Percentiles rank a stretch among this genome's conserved stretches.
Evolutionary conservation across 805 yeast species (phyloP).

Genomic region (Zygoascus ofunaensis): DNA sequence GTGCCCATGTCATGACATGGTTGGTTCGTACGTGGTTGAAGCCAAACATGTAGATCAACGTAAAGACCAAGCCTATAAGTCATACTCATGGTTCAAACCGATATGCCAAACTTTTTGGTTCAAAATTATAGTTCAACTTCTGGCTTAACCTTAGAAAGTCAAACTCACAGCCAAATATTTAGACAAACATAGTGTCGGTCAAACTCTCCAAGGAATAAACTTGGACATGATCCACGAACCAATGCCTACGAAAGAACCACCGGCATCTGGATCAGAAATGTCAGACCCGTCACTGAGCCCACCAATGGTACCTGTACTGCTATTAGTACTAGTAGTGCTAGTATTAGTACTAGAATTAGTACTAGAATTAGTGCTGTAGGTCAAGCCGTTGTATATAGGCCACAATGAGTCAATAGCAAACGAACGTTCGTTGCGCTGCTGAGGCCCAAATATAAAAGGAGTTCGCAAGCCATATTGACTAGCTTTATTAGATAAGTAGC

Average conservation of each 20-base stretch:
- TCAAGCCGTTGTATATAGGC: slow-evolving; percentile 1
- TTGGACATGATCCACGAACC: background rate
- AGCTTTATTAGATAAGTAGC: slow-evolving; percentile 11
- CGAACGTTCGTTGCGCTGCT: background rate
- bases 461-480: background rate
- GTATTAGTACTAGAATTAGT: too few species aligned
- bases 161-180: too few species aligned
- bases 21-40: too few species aligned
- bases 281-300: background rate
- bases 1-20: background rate
- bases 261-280: background rate
- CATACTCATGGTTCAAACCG: too few species aligned
- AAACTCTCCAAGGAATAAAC: background rate
- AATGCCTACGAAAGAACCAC: background rate
- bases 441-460: slow-evolving; percentile 1
- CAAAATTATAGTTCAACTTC: too few species aligned
- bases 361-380: background rate
- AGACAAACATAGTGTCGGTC: too few species aligned
- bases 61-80: too few species aligned
- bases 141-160: too few species aligned
- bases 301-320: background rate
- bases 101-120: too few species aligned
- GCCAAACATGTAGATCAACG: too few species aligned
- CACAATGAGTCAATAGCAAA: slow-evolving; percentile 1
- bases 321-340: too few species aligned